Base-by-base conservation (phyloP, 2,329 filamentous ascomycete genomes). In the Parafenestella ontariensis region DNA sequence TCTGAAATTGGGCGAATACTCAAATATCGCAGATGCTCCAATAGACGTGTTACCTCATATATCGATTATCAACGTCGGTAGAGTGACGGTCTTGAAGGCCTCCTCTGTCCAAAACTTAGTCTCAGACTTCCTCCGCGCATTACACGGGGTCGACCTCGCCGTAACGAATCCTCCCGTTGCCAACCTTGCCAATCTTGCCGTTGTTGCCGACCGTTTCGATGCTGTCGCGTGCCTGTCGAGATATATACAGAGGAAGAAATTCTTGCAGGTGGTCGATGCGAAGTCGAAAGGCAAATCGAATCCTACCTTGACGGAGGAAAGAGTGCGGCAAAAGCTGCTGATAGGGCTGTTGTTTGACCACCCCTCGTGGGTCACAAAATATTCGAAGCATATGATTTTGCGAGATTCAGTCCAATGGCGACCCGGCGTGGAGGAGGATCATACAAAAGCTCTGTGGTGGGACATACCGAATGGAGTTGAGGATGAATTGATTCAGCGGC, bases 191-290 rank as follows among this genome's bases (percentile, higher is more conserved):
- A 89, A 88, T 1, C 77, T 92, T 36, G 86, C 88, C 36, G 82
- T 91, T 46, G 82, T 91, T 51, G 88, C 89, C 9, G 90, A 92
- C 72, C 85, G 88, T 40, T 92, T 91, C 73, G 87, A 89, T 75
- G 89, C 87, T 55, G 75, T 86, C 1, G 71, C 79, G 2, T 71
- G 79, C 10, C 80, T 91, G 1, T 79, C 83, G 8, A 78, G 77
- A 42, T 85, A 85, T 58, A 72, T 89, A 17, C 80, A 79, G 43
- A 71, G 71, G 46, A 79, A 75, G 64, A 80, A 78, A 61, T 72
- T 76, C 24, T 55, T 80, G 18, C 69, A 75, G 31, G 54, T 72
- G 17, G 68, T 81, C 5, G 80, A 82, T 52, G 72, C 72, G 13
- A 81, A 78, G 61, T 71, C 73, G 34, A 77, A 80, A 47, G 62